Evolutionary conservation across 495 filamentous ascomycete species (phyloP), one percentile per base, ranked within the genome.

Genomic region (Aspergillus conjunctus): DNA sequence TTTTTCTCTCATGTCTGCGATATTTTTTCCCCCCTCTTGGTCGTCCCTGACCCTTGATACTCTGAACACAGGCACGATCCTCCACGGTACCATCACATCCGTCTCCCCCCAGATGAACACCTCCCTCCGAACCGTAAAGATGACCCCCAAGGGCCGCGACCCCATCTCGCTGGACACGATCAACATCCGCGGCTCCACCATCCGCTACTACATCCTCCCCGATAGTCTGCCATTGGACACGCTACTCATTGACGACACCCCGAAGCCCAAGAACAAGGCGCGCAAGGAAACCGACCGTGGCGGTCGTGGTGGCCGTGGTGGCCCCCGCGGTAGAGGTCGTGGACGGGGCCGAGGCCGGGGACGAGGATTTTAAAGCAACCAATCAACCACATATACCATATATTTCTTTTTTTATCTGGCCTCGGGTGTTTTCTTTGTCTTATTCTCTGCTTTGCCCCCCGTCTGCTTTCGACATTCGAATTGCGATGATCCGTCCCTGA

Each of bases 191-290:
- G 93, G 93, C 64, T 91, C 88, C 41, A 95, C 91, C 1, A 93
- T 98, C 67, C 85, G 93, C 62, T 96, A 97, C 75, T 91, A 88
- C 73, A 94, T 97, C 68, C 87, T 98, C 5, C 94, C 94, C 32
- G 94, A 98, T 76, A 93, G 88, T 50, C 83, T 98, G 56, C 94
- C 93, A 17, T 83, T 98, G 48, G 94, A 98, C 71, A 95, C 93
- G 14, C 83, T 98, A 33, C 80, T 98, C 14, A 91, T 98, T 58
- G 94, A 98, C 68, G 94, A 98, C 73, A 87, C 91, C 54, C 91
- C 93, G 33, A 98, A 98, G 79, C 93, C 94, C 51, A 98, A 98
- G 87, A 98, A 98, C 77, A 98, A 98, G 86, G 93, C 94, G 31
- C 81, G 94, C 68, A 98, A 98, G 82, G 95, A 98, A 77, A 81